Conservation (phyloP, 2,329 filamentous ascomycete genomes). For the Colletotrichum cuscutae region DNA sequence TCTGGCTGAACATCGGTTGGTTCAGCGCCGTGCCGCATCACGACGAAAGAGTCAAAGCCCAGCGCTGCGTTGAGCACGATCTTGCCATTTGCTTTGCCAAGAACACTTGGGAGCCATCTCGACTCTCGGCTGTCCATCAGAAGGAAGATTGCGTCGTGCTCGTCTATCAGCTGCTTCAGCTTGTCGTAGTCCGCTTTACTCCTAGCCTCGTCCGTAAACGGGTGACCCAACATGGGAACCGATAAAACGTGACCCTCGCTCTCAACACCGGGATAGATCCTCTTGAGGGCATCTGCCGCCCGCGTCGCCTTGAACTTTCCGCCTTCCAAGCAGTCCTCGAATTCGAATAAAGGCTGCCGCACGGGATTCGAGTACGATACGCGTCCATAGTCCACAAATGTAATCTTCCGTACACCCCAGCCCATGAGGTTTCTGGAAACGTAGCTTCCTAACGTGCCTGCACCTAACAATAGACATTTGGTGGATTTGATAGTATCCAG, state of each 20-base stretch:
- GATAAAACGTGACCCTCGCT: conserved; percentile 82
- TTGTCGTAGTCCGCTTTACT: conserved; percentile 80
- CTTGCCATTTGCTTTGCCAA: conserved; percentile 92
- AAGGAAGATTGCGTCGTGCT: conserved; percentile 94
- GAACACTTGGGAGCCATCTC: conserved; percentile 93
- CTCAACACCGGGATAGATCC: conserved; percentile 92
- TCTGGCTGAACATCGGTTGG: conserved; percentile 44
- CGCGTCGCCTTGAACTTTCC: conserved; percentile 84
- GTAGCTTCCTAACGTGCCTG: conserved; percentile 93
- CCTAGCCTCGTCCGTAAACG: conserved; percentile 77
- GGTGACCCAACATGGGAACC: conserved; percentile 96
- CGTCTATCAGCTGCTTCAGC: conserved; percentile 78
- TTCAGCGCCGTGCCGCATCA: conserved; percentile 91
- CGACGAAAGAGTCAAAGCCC: conserved; percentile 95
- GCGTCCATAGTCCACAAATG: conserved; percentile 91
- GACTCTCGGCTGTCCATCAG: conserved; percentile 97
- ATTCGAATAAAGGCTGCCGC: conserved; percentile 90
- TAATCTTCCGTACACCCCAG: conserved; percentile 96
- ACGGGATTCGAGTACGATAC: conserved; percentile 98
- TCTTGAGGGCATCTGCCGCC: conserved; percentile 81
- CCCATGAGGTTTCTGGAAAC: conserved; percentile 92
- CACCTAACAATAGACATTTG: conserved; percentile 89
- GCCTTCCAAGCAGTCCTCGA: conserved; percentile 87
- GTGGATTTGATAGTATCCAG: conserved; percentile 90
- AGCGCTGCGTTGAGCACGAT: conserved; percentile 97